Evolutionary conservation across 2,329 filamentous ascomycete species (phyloP).

Genomic region (Pestalotiopsis fici): DNA sequence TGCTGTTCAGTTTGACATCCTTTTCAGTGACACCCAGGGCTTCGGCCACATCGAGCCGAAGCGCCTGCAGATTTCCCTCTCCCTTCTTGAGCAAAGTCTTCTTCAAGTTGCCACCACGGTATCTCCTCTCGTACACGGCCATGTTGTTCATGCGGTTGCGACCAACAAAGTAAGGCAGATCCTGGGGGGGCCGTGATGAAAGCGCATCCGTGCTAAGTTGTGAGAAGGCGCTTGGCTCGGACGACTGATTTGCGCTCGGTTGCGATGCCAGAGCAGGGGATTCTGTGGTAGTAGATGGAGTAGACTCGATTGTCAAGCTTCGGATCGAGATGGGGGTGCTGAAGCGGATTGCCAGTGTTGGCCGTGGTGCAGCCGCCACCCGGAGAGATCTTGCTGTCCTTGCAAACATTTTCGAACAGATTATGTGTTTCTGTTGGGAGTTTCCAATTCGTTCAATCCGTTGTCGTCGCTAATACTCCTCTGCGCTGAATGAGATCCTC

Average conservation of each 20-base stretch:
- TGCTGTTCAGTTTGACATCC: constrained; percentile 53
- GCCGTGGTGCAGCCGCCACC: constrained; percentile 15
- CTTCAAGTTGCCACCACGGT: constrained; percentile 74
- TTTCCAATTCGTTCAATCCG: background rate
- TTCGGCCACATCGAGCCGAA: constrained; percentile 64
- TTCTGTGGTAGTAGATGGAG: background rate
- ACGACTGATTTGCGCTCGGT: constrained; percentile 3
- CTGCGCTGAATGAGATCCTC: background rate
- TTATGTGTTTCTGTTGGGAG: background rate
- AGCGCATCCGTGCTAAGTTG: constrained; percentile 18
- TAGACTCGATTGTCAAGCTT: constrained; percentile 16
- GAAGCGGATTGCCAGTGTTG: constrained; percentile 8
- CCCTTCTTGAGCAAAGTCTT: constrained; percentile 78
- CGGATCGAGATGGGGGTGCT: constrained; percentile 16
- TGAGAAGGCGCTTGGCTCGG: background rate
- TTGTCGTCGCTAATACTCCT: background rate
- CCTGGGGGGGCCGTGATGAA: constrained; percentile 25
- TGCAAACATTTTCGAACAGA: constrained; percentile 16
- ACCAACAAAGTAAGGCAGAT: constrained; percentile 68
- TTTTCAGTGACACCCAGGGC: constrained; percentile 58
- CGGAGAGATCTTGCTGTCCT: constrained; percentile 21
- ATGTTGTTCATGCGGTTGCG: constrained; percentile 72
- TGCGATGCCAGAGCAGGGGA: constrained; percentile 7
- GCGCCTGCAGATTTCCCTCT: constrained; percentile 66
- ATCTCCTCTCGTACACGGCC: constrained; percentile 74